phyloP scores from a whole-genome alignment of 225 moss, liverwort and hornwort species.

The Straminergon stramineum region DNA sequence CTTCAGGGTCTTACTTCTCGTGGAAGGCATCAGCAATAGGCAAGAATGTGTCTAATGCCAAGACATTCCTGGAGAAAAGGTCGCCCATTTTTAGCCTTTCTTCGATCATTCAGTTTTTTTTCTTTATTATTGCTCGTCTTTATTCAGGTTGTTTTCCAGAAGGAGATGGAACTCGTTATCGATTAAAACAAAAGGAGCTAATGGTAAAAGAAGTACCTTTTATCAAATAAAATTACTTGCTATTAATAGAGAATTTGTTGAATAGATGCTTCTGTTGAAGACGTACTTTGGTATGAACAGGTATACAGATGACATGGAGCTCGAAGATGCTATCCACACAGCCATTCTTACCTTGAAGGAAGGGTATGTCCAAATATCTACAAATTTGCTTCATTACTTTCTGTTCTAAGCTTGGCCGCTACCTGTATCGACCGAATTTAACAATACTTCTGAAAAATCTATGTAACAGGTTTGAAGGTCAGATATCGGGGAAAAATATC shows the following conservation, averaged over 20 bases:
- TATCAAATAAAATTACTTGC: neutral
- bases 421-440: neutral
- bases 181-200: neutral
- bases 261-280: neutral
- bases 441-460: neutral
- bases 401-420: neutral
- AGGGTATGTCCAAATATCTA: constrained; percentile 32
- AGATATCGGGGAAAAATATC: constrained; percentile 97
- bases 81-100: neutral
- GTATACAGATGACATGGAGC: constrained; percentile 92
- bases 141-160: neutral
- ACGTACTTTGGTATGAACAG: constrained; percentile 20
- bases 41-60: constrained; percentile 98
- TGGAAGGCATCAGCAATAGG: constrained; percentile 99
- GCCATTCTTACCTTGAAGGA: constrained; percentile 96
- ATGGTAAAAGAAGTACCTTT: neutral
- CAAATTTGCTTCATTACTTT: neutral
- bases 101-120: neutral
- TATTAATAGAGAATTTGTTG: neutral
- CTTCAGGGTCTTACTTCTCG: constrained; percentile 95
- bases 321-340: constrained; percentile 94
- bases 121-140: neutral
- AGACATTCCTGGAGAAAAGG: constrained; percentile 97
- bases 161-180: neutral
- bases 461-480: constrained; percentile 75